Evolutionary conservation across 2,329 filamentous ascomycete species (phyloP).

Genomic region (Cercospora sp.): DNA sequence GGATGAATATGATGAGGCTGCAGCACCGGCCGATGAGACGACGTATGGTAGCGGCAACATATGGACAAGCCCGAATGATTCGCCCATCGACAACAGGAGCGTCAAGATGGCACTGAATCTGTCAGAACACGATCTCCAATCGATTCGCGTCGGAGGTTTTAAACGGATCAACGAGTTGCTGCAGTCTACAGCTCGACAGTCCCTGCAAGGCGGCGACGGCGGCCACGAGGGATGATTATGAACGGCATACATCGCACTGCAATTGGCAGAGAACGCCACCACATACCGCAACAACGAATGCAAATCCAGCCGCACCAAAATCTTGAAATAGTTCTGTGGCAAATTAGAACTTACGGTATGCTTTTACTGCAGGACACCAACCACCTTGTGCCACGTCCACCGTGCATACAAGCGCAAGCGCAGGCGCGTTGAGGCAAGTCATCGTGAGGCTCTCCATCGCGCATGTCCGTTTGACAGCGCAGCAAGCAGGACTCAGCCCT

Average conservation of each 20-base stretch:
- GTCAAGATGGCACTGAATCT: slow-evolving; percentile 27
- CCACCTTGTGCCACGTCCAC: slow-evolving; percentile 12
- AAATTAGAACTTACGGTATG: neutral
- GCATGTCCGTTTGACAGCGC: neutral
- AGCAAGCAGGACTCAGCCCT: slow-evolving; percentile 2
- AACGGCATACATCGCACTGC: neutral
- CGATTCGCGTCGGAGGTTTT: slow-evolving; percentile 12
- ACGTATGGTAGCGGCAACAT: neutral
- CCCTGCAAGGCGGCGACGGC: slow-evolving; percentile 7
- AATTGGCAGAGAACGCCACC: neutral
- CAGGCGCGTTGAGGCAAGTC: slow-evolving; percentile 2
- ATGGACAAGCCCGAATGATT: neutral
- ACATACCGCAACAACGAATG: neutral
- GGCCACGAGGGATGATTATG: neutral
- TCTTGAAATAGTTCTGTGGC: slow-evolving; percentile 2
- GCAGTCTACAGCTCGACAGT: slow-evolving; percentile 1
- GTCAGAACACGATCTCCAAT: slow-evolving; percentile 18
- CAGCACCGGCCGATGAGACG: neutral
- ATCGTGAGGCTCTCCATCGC: neutral
- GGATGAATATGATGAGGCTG: neutral
- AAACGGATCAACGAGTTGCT: slow-evolving; percentile 5
- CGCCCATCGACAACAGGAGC: slow-evolving; percentile 23
- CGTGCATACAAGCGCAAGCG: slow-evolving; percentile 4
- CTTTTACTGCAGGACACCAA: slow-evolving; percentile 7
- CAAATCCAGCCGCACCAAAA: neutral